Base-by-base conservation (phyloP, 768 basidiomycete genomes). In the Harrya chromipes region DNA sequence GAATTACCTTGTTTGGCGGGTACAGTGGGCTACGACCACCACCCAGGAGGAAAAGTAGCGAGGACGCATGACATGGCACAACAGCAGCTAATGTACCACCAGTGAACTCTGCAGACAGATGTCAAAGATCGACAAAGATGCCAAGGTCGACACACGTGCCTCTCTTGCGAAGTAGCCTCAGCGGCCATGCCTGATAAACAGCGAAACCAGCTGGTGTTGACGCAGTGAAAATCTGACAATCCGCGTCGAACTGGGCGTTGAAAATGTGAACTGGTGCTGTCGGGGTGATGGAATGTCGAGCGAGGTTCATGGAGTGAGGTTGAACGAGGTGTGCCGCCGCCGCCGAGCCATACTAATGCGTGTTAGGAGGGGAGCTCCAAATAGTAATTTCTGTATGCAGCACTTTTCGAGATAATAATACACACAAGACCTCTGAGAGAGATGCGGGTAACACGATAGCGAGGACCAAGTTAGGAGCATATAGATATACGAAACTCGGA, bases 1-100 rank as follows among this genome's bases (percentile, higher is more conserved):
- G 66, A 55, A 94, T 76, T 46, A 94, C 88, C 72, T 95, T 94
- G 71, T 94, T 94, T 24, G 87, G 88, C 24, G 93, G 88, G 69
- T 93, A 94, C 10, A 86, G 79, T 26, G 92, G 92, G 65, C 88
- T 92, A 47, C 84, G 79, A 34, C 92, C 90, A 39, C 92, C 92
- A 42, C 92, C 92, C 47, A 93, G 75, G 40, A 94, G 82, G 68
- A 93, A 92, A 42, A 94, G 74, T 19, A 94, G 72, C 51, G 90
- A 91, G 11, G 90, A 84, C 11, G 83, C 78, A 62, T 94, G 90
- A 47, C 90, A 71, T 3, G 92, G 92, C 13, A 90, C 77, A 16
- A 81, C 87, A 21, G 79, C 75, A n/a, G 85, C 73, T 1, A 93
- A 74, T 2, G 91, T 92, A 24, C 91, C 90, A 34, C 85, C 85